Evolutionary conservation across 345 rosid species (phyloP), one percentile per base, ranked within the genome.

Genomic region (Lepidium sativum): DNA sequence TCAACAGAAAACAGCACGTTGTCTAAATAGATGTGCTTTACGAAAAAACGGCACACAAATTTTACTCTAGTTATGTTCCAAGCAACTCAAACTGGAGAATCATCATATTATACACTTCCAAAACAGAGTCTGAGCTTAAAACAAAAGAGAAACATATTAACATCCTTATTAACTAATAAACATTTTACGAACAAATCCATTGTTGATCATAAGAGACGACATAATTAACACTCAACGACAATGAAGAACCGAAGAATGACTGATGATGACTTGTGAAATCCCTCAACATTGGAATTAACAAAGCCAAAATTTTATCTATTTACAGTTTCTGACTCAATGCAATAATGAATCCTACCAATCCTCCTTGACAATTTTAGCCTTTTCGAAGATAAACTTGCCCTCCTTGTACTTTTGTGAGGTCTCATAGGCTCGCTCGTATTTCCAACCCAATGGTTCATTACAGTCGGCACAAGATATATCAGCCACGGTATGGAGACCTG

Each of bases 401-500:
- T 89, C 96, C 72, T 89, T 89, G 75, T 89, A 89, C 85, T 80
- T 89, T 56, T 86, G 96, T 0, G 87, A 71, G 9, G 74, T 69
- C 72, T 84, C 89, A 0, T 79, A 86, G 4, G 96, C 96, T 76
- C 91, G 78, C 73, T 83, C 86, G 23, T 89, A 89, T 75, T 86
- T 89, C 96, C 96, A 89, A 11, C 96, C 96, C 76, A 89, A 78
- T 39, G 83, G 82, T 73, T 84, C 81, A 11, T 54, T 78, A 77
- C 96, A 89, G 70, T 89, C 89, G 2, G 73, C 79, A 72, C 97
- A 89, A 18, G 72, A 58, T 60, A 86, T 73, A 73, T 86, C 97
- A 8, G 95, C 91, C 23, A 89, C 97, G 0, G 97, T 89, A 81
- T 89, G 97, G 55, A 89, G 91, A 45, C 96, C 96, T 0, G 96